A percentile compares a stretch with the other conserved stretches of the same genome.
These are phyloP conservation scores for Leptographium radiaticola DNA, from an alignment of 2,329 filamentous ascomycete genomes.

Conservation along the genomic window DNA sequence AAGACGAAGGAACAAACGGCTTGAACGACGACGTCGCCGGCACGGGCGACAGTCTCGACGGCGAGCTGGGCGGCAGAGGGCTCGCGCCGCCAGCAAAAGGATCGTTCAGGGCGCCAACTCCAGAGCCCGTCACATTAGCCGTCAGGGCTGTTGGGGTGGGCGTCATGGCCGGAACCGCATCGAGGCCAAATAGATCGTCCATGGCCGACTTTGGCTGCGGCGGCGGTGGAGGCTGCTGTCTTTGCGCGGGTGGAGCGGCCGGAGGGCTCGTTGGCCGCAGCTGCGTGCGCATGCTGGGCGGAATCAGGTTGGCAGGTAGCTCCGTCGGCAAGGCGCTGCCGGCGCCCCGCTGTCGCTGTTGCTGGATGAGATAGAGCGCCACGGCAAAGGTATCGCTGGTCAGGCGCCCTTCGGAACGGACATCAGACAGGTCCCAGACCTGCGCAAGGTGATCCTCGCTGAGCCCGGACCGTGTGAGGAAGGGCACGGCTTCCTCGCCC, in stretches of 20 bases:
- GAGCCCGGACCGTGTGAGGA: constrained; percentile 85
- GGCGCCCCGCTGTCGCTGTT: constrained; percentile 65
- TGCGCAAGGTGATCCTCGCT: constrained; percentile 81
- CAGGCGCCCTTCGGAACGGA: constrained; percentile 77
- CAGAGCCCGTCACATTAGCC: constrained; percentile 2
- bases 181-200: constrained; percentile 88
- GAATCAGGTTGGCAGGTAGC: constrained; percentile 71
- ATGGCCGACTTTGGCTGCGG: constrained; percentile 52
- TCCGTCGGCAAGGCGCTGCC: constrained; percentile 53
- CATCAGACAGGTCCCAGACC: constrained; percentile 95
- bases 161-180: constrained; percentile 44
- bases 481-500: constrained; percentile 86
- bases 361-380: constrained; percentile 91
- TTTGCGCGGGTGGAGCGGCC: constrained; percentile 27
- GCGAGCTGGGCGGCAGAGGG: constrained; percentile 38
- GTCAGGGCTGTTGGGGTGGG: constrained; percentile 21
- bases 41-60: constrained; percentile 31
- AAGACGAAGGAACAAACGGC: constrained; percentile 83
- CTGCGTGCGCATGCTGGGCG: constrained; percentile 68
- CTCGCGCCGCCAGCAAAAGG: constrained; percentile 44
- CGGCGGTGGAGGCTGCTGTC: constrained; percentile 23
- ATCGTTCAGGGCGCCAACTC: constrained; percentile 50
- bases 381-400: constrained; percentile 89
- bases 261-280: constrained; percentile 33
- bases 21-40: constrained; percentile 51